Evolutionary conservation across 352 stramenopile species (phyloP), one percentile per base, ranked within the genome.

Genomic region (Phytopythium vexans): DNA sequence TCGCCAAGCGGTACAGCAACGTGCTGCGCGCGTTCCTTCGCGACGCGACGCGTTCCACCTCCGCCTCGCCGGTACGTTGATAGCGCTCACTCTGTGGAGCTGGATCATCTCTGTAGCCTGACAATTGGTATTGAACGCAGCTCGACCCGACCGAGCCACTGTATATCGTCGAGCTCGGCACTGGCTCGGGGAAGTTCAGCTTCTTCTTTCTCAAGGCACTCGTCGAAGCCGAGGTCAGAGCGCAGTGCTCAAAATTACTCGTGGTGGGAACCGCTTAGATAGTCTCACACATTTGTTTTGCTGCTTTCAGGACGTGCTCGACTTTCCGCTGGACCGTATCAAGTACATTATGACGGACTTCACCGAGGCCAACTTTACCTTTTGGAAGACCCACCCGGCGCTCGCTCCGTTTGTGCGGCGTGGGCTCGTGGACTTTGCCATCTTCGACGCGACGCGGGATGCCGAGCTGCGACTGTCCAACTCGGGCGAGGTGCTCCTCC

Each of bases 271-370:
- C 6, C 33, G 49, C 2, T 3, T 33, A 6, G 1, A 16, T 34
- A 31, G 15, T 41, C 41, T 39, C 6, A 10, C 15, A 34, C 46
- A 31, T 57, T 41, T 2, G 57, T 50, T 21, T 33, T 55, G 38
- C 35, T 41, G 42, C 1, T 51, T 72, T 39, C 14, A 82, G 68
- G 81, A 66, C 32, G 65, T 92, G 21, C 56, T 94, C 31, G 85
- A 96, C 53, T 97, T 97, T 52, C 91, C 92, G 21, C 62, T 97
- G 10, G 60, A 71, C 52, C 94, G 96, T 16, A 89, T 98, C 52
- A 81, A 92, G 41, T 98, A 97, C 74, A 84, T 98, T 41, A 97
- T 98, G 89, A 98, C 92, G 11, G 94, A 97, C 69, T 98, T 97
- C 54, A 97, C 89, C 10, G 75, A 95, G 63, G 77, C 80, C 21